Conservation (phyloP, 768 basidiomycete species). For the Hemileccinum impolitum region DNA sequence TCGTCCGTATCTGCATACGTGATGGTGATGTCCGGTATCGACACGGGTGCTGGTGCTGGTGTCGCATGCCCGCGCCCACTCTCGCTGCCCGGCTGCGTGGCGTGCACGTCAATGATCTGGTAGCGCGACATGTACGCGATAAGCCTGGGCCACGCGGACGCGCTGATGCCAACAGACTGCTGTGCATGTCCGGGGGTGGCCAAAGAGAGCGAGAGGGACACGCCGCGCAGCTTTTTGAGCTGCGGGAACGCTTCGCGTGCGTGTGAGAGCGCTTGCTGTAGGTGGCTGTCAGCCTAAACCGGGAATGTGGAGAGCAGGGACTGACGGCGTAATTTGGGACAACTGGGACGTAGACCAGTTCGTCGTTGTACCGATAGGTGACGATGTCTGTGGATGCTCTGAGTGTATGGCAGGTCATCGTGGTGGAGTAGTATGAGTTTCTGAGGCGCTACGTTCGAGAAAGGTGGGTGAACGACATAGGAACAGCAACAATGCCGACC, state of each 20-base stretch:
- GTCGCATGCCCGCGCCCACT: too few species aligned
- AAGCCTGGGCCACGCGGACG: slow-evolving; percentile 47
- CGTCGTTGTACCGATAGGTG: slow-evolving; percentile 43
- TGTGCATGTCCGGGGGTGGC: slow-evolving; percentile 31
- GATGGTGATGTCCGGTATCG: slow-evolving; percentile 30
- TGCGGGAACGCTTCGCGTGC: slow-evolving; percentile 48
- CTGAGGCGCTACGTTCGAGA: neutral
- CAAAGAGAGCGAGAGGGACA: slow-evolving; percentile 45
- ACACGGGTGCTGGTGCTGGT: neutral
- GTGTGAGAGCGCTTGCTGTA: slow-evolving; percentile 47
- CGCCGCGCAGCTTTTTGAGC: slow-evolving; percentile 36
- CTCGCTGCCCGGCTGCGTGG: slow-evolving; percentile 9
- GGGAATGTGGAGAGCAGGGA: neutral
- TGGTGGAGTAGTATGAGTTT: too few species aligned
- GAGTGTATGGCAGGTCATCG: neutral
- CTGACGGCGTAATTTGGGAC: slow-evolving; percentile 42
- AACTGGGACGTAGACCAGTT: slow-evolving; percentile 51
- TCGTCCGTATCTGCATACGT: slow-evolving; percentile 19
- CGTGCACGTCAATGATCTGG: slow-evolving; percentile 45
- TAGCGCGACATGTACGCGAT: slow-evolving; percentile 40
- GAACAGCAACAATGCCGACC: neutral
- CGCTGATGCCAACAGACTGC: slow-evolving; percentile 47
- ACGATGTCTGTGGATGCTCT: slow-evolving; percentile 36
- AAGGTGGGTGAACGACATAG: neutral
- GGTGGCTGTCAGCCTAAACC: neutral